Evolutionary conservation across 1,284 basidiomycete species (phyloP).

Genomic region (Moesziomyces sp.): DNA sequence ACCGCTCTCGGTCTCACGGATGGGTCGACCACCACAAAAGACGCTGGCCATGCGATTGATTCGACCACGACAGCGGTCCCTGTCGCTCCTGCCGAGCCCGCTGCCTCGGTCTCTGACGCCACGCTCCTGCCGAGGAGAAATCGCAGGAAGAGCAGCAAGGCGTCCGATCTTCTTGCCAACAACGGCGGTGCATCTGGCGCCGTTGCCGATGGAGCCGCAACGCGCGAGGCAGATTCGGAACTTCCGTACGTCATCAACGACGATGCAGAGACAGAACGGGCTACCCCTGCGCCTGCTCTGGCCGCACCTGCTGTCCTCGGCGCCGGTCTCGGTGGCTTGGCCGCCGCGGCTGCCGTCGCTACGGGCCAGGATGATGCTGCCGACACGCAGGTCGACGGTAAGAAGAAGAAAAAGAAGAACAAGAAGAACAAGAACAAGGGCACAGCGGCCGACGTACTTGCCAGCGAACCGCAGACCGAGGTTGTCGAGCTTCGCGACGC

Average conservation of each 20-base stretch:
- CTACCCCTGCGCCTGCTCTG: slow-evolving; percentile 18
- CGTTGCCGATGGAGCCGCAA: slow-evolving; percentile 1
- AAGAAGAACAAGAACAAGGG: slow-evolving; percentile 26
- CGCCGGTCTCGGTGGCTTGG: slow-evolving; percentile 35
- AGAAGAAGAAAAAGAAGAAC: slow-evolving; percentile 23
- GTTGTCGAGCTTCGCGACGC: neutral
- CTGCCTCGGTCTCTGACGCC: slow-evolving; percentile 7
- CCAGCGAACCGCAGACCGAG: slow-evolving; percentile 4
- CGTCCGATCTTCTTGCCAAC: slow-evolving; percentile 12
- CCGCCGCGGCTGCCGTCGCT: slow-evolving; percentile 22
- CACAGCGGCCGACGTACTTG: neutral
- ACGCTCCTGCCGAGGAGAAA: slow-evolving; percentile 25
- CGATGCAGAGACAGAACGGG: slow-evolving; percentile 6
- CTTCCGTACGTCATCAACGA: slow-evolving; percentile 41
- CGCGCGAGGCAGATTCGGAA: slow-evolving; percentile 17
- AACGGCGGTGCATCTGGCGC: slow-evolving; percentile 3
- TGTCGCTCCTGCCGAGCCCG: slow-evolving; percentile 4
- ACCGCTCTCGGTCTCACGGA: slow-evolving; percentile 18
- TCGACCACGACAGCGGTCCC: slow-evolving; percentile 21
- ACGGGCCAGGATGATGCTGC: slow-evolving; percentile 2
- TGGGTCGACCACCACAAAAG: slow-evolving; percentile 4
- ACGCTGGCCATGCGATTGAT: slow-evolving; percentile 18
- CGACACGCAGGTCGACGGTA: slow-evolving; percentile 1
- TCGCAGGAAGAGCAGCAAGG: slow-evolving; percentile 20
- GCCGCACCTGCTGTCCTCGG: slow-evolving; percentile 20